These are phyloP conservation scores for Phytophthora cryptogea DNA, from an alignment of 352 stramenopile species.

Conservation along the genomic window DNA sequence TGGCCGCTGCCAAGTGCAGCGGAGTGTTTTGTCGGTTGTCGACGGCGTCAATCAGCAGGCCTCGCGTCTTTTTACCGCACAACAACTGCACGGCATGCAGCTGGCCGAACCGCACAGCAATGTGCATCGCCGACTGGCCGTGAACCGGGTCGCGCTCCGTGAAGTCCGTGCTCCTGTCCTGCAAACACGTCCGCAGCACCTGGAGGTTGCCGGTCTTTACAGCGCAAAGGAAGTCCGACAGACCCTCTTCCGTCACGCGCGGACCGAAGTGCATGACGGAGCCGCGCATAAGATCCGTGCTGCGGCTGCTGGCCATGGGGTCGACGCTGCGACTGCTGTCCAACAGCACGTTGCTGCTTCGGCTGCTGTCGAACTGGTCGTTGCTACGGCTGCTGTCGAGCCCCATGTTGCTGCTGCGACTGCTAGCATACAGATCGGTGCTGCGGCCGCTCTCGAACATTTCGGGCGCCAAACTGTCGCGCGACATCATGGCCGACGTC, in stretches of 20 bases:
- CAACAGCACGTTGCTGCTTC: conserved; percentile 28
- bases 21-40: conserved; percentile 81
- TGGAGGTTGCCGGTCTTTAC: conserved; percentile 71
- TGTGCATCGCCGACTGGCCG: conserved; percentile 77
- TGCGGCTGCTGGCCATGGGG: conserved; percentile 26
- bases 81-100: conserved; percentile 74
- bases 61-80: conserved; percentile 63
- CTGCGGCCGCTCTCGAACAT: conserved; percentile 28
- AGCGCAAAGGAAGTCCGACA: conserved; percentile 65
- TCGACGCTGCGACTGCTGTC: conserved; percentile 31
- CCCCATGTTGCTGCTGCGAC: conserved; percentile 30
- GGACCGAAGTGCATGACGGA: conserved; percentile 55
- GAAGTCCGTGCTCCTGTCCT: conserved; percentile 67
- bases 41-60: conserved; percentile 66
- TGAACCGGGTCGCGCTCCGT: conserved; percentile 69
- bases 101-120: conserved; percentile 80
- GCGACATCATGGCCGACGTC: conserved; percentile 46
- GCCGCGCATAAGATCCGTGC: conserved; percentile 34
- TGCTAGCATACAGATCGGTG: conserved; percentile 26
- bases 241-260: conserved; percentile 56
- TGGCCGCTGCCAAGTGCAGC: conserved; percentile 76
- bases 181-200: conserved; percentile 53
- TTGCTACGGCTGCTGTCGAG: conserved; percentile 23
- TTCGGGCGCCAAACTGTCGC: conserved; percentile 60
- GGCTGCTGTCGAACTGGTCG: conserved; percentile 21